Conservation (phyloP, 805 yeast genomes). For the Kodamaea sagamina region DNA sequence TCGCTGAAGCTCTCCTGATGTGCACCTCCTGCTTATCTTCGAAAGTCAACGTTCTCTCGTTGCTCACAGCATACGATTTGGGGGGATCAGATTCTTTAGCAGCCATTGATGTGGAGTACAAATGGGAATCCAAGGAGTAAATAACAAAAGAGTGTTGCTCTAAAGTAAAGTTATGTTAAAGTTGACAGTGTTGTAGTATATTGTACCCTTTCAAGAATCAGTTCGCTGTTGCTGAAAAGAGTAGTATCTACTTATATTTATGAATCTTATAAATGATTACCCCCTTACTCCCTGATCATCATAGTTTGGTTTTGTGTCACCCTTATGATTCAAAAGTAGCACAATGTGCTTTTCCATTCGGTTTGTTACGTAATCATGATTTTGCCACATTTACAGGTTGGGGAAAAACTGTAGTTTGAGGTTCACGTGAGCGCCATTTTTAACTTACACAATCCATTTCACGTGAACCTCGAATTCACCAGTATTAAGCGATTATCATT, state of each 20-base stretch:
- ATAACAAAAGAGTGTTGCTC: not conserved
- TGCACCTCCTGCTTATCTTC: constrained; percentile 18
- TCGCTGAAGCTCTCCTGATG: constrained; percentile 34
- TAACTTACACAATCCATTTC: too few relatives aligned
- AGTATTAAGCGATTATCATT: too few relatives aligned
- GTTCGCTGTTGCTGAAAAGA: not conserved
- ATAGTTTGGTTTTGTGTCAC: not conserved
- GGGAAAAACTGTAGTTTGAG: too few relatives aligned
- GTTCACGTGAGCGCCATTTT: too few relatives aligned
- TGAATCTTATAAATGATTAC: not conserved
- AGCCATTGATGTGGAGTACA: not conserved
- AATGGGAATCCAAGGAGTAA: not conserved
- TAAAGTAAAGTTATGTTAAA: too few relatives aligned
- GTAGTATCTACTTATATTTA: not conserved
- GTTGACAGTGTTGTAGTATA: too few relatives aligned
- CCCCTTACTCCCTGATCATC: constrained; percentile 3
- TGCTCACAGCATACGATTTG: constrained; percentile 1
- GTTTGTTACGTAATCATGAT: too few relatives aligned
- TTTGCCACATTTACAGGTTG: too few relatives aligned
- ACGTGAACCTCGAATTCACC: too few relatives aligned
- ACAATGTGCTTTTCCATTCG: too few relatives aligned
- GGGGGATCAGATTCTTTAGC: not conserved
- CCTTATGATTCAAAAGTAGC: not conserved
- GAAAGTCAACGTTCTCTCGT: constrained; percentile 16
- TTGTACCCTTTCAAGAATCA: too few relatives aligned